Percentiles rank a stretch among this genome's conserved stretches.
phyloP scores from a whole-genome alignment of 805 yeast species.

The Candida namnaoensis region DNA sequence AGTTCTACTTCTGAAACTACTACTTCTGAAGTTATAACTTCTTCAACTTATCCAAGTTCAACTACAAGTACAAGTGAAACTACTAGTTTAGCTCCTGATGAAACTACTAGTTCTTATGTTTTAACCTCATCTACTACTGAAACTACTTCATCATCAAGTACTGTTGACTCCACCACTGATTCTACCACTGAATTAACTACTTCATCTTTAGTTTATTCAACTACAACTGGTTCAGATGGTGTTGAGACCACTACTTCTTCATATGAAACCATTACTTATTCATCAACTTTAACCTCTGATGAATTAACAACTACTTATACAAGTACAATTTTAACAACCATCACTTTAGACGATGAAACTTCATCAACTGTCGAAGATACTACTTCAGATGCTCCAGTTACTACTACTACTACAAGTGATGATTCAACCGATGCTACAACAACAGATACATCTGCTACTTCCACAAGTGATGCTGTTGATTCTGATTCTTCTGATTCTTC shows the following conservation, averaged over 20 bases:
- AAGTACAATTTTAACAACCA: conserved; percentile 1
- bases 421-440: background rate
- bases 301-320: conserved; percentile 2
- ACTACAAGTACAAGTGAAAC: too few relatives aligned
- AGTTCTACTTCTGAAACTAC: too few relatives aligned
- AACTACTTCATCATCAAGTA: background rate
- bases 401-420: background rate
- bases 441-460: background rate
- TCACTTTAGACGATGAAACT: conserved; percentile 1
- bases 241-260: conserved; percentile 1
- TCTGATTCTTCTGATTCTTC: too few relatives aligned
- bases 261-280: background rate
- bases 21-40: too few relatives aligned
- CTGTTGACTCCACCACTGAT: background rate
- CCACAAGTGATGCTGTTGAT: background rate
- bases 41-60: too few relatives aligned
- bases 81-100: background rate
- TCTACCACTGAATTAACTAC: background rate
- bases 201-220: background rate
- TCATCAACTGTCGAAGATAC: background rate
- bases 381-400: background rate
- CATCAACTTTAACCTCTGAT: background rate
- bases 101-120: too few relatives aligned
- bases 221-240: background rate
- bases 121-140: too few relatives aligned